phyloP scores from a whole-genome alignment of 495 filamentous ascomycete species.

The Penicillium odoratum region DNA sequence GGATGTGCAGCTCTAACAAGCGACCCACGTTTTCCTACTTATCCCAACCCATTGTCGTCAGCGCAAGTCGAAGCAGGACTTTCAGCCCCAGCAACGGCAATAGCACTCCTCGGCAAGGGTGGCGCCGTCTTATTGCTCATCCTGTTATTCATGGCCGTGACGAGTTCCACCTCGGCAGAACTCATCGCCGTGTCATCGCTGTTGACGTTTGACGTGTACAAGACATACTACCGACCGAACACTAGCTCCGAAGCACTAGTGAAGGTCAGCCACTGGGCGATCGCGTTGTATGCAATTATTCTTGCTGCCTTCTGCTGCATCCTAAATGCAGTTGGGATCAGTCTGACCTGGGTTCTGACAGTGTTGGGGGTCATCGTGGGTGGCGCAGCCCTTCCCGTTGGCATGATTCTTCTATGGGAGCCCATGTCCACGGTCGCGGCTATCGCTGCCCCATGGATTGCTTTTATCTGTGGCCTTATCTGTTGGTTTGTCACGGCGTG shows the following conservation, averaged over 20 bases:
- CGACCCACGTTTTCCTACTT: conserved; percentile 50
- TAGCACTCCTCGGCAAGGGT: conserved; percentile 29
- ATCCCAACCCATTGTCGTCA: conserved; percentile 47
- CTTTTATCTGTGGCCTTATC: conserved; percentile 28
- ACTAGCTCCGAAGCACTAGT: conserved; percentile 32
- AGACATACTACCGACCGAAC: conserved; percentile 24
- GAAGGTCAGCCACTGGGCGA: conserved; percentile 45
- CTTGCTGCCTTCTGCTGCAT: conserved; percentile 45
- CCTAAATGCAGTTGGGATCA: conserved; percentile 43
- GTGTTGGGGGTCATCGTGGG: conserved; percentile 48
- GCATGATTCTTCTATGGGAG: conserved; percentile 39
- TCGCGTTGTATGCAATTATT: conserved; percentile 48
- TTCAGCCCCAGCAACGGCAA: conserved; percentile 27
- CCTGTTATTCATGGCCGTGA: conserved; percentile 37
- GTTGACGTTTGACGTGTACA: conserved; percentile 37
- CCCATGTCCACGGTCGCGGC: conserved; percentile 38
- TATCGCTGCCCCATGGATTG: conserved; percentile 33
- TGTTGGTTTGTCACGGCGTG: conserved; percentile 39
- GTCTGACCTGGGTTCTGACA: conserved; percentile 41
- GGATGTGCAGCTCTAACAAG: conserved; percentile 49
- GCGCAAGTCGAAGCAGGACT: conserved; percentile 39
- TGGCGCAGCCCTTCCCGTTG: conserved; percentile 41
- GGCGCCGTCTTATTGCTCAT: conserved; percentile 31
- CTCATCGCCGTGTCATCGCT: conserved; percentile 34
- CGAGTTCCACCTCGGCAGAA: conserved; percentile 29